Conservation (phyloP, 2,329 filamentous ascomycete genomes). For the Xylaria sp. region DNA sequence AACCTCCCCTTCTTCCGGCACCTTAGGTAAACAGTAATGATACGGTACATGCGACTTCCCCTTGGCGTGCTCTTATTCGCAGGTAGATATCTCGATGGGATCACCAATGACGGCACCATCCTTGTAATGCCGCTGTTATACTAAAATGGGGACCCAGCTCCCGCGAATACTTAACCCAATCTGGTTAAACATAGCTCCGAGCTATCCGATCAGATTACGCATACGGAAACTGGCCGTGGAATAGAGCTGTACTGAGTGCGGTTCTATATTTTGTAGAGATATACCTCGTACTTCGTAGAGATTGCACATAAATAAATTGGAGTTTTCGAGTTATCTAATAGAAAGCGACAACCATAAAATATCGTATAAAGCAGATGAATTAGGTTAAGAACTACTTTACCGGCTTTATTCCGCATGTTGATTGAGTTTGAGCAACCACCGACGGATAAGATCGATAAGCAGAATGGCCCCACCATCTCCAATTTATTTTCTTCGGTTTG, state of each 20-base stretch:
- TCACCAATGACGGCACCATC: constrained; percentile 24
- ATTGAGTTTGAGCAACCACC: not conserved
- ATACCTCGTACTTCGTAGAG: not conserved
- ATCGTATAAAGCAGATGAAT: too few species aligned
- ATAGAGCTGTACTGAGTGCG: too few species aligned
- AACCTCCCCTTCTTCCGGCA: not conserved
- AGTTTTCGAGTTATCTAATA: too few species aligned
- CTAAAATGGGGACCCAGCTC: not conserved
- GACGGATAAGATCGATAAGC: constrained; percentile 37
- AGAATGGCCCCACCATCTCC: constrained; percentile 30
- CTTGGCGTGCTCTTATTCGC: not conserved
- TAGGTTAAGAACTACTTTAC: too few species aligned
- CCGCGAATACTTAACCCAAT: constrained; percentile 15
- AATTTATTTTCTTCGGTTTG: constrained; percentile 35
- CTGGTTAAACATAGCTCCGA: constrained; percentile 14
- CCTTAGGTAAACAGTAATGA: not conserved
- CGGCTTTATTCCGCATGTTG: not conserved
- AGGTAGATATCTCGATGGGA: constrained; percentile 2
- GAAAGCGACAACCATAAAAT: too few species aligned
- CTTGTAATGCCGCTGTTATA: constrained; percentile 7
- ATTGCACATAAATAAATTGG: not conserved
- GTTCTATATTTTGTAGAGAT: not conserved
- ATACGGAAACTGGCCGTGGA: too few species aligned
- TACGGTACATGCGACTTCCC: not conserved
- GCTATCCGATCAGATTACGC: constrained; percentile 8